Evolutionary conservation across 208 protist species (phyloP).

Genomic region (Angomonas ambiguus): DNA sequence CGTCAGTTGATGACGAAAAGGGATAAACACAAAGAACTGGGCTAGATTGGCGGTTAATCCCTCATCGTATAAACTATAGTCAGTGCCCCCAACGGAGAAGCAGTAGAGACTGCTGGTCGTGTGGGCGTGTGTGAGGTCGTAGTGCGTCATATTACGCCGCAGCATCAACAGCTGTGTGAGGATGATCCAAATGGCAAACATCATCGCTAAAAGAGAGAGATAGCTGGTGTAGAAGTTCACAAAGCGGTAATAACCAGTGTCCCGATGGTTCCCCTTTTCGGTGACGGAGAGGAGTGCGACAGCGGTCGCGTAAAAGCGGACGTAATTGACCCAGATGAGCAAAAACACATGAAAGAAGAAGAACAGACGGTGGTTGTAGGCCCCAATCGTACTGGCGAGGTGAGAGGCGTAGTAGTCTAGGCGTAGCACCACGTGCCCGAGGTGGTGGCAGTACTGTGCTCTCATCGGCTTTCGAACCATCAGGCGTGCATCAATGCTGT

Average conservation of each 20-base stretch:
- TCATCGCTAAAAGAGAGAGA: neutral
- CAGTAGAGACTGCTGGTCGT: conserved; percentile 6
- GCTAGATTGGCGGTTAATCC: neutral
- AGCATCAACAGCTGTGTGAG: neutral
- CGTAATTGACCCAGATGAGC: neutral
- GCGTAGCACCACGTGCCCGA: conserved; percentile 2
- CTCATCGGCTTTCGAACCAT: neutral
- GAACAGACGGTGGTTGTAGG: conserved; percentile 1
- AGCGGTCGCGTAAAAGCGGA: neutral
- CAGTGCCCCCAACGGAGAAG: neutral
- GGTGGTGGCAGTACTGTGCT: conserved; percentile 2
- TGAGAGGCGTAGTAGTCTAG: conserved; percentile 6
- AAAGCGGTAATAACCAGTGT: neutral
- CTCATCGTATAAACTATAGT: neutral
- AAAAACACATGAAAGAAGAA: conserved; percentile 1
- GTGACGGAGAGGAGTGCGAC: neutral
- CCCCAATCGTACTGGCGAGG: conserved; percentile 4
- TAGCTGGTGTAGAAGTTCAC: neutral
- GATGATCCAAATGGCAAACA: neutral
- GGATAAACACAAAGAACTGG: conserved; percentile 4
- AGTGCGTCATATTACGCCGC: neutral
- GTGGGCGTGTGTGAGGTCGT: neutral
- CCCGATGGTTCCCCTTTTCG: neutral
- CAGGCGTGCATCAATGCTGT: neutral
- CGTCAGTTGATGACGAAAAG: neutral